Conservation (phyloP, 1,139 yeast genomes). For the Taphrina betulina region DNA sequence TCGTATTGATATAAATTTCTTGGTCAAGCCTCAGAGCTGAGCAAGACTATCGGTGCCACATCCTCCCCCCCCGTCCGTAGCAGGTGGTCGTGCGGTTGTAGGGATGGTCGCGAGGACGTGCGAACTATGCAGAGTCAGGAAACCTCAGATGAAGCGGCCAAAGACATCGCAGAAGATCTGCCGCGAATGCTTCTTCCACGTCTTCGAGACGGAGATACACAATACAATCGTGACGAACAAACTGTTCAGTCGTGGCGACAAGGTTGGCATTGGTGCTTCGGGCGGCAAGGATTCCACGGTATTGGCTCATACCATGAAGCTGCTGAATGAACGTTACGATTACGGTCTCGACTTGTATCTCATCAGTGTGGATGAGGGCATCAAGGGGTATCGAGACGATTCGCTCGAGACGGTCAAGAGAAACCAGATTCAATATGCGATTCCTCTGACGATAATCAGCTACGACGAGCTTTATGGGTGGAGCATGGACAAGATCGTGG, state of each 20-base stretch:
- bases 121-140: conserved; percentile 79
- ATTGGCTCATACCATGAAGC: conserved; percentile 79
- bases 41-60: too few species aligned
- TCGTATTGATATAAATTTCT: too few species aligned
- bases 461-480: conserved; percentile 84
- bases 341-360: conserved; percentile 82
- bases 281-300: conserved; percentile 99
- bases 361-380: conserved; percentile 93
- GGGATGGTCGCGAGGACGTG: conserved; percentile 51
- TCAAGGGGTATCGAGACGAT: conserved; percentile 94
- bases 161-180: conserved; percentile 90
- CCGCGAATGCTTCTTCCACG: conserved; percentile 81
- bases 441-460: conserved; percentile 87
- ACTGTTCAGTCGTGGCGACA: conserved; percentile 76
- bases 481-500: conserved; percentile 98
- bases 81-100: too few species aligned
- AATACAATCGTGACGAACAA: conserved; percentile 72
- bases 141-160: conserved; percentile 88
- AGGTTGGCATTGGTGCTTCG: conserved; percentile 94
- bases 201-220: conserved; percentile 94
- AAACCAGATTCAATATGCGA: conserved; percentile 79
- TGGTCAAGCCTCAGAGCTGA: too few species aligned
- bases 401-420: conserved; percentile 94
- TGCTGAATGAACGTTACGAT: conserved; percentile 79
- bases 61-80: too few species aligned